These are phyloP conservation scores for Neurospora sp. DNA, from an alignment of 495 filamentous ascomycete species.

Conservation along the genomic window DNA sequence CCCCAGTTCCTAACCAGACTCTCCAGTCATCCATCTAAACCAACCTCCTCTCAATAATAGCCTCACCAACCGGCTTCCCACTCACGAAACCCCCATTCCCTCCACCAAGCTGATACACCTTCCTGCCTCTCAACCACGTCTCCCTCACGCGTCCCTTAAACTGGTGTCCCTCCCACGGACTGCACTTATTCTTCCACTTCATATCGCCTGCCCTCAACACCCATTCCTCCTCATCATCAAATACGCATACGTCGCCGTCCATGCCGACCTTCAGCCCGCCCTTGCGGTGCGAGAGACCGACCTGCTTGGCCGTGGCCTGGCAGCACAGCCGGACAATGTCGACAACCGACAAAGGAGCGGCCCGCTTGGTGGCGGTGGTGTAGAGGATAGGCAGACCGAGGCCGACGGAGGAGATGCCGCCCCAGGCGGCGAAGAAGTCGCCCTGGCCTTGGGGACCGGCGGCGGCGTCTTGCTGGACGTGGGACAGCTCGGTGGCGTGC, in stretches of 20 bases:
- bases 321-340: slow-evolving; percentile 80
- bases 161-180: slow-evolving; percentile 76
- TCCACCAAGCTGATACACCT: slow-evolving; percentile 51
- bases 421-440: slow-evolving; percentile 94
- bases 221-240: slow-evolving; percentile 76
- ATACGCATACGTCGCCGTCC: slow-evolving; percentile 88
- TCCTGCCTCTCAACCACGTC: slow-evolving; percentile 78
- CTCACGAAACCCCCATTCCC: slow-evolving; percentile 29
- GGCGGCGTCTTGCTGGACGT: background rate
- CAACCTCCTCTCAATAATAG: slow-evolving; percentile 34
- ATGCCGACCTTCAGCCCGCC: slow-evolving; percentile 74
- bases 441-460: slow-evolving; percentile 31
- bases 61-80: slow-evolving; percentile 27
- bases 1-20: too few relatives aligned
- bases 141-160: slow-evolving; percentile 75
- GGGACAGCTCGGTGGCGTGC: background rate
- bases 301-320: slow-evolving; percentile 80
- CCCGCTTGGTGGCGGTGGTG: slow-evolving; percentile 60
- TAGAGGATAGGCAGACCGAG: slow-evolving; percentile 85
- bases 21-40: background rate
- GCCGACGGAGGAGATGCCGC: slow-evolving; percentile 88
- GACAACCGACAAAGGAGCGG: slow-evolving; percentile 42
- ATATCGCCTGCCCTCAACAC: slow-evolving; percentile 54
- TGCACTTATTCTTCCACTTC: slow-evolving; percentile 93
- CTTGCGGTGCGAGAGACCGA: slow-evolving; percentile 74